phyloP scores from a whole-genome alignment of 1,284 basidiomycete genomes.

The Heterobasidion occidentale region DNA sequence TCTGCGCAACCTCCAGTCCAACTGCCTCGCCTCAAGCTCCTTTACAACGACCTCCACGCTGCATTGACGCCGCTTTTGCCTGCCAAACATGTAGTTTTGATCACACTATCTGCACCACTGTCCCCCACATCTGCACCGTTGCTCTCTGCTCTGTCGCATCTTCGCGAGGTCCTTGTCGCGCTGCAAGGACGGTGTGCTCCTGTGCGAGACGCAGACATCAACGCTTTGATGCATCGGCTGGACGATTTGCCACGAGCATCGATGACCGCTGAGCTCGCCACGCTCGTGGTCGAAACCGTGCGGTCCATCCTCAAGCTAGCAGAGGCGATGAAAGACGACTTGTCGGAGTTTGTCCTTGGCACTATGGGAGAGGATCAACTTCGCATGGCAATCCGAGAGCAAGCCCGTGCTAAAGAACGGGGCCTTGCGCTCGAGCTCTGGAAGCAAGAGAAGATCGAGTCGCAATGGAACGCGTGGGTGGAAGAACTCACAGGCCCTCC shows the following conservation, averaged over 20 bases:
- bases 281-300: constrained; percentile 35
- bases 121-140: constrained; percentile 61
- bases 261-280: constrained; percentile 22
- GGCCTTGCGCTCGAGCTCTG: constrained; percentile 44
- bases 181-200: constrained; percentile 60
- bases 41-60: constrained; percentile 46
- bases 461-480: constrained; percentile 36
- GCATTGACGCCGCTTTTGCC: constrained; percentile 49
- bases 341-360: constrained; percentile 51
- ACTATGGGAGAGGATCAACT: constrained; percentile 57
- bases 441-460: constrained; percentile 25
- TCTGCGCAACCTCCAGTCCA: constrained; percentile 35
- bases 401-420: constrained; percentile 47
- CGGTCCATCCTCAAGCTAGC: constrained; percentile 41
- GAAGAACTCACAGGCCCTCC: constrained; percentile 12
- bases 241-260: constrained; percentile 22
- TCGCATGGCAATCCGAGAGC: constrained; percentile 32
- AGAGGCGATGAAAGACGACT: constrained; percentile 55
- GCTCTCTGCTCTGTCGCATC: constrained; percentile 40
- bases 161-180: constrained; percentile 40
- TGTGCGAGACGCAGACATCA: constrained; percentile 45
- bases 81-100: constrained; percentile 35
- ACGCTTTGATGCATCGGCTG: constrained; percentile 32
- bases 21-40: constrained; percentile 39
- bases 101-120: constrained; percentile 44